phyloP scores from a whole-genome alignment of 2,329 filamentous ascomycete species.

The Apiospora koreana region DNA sequence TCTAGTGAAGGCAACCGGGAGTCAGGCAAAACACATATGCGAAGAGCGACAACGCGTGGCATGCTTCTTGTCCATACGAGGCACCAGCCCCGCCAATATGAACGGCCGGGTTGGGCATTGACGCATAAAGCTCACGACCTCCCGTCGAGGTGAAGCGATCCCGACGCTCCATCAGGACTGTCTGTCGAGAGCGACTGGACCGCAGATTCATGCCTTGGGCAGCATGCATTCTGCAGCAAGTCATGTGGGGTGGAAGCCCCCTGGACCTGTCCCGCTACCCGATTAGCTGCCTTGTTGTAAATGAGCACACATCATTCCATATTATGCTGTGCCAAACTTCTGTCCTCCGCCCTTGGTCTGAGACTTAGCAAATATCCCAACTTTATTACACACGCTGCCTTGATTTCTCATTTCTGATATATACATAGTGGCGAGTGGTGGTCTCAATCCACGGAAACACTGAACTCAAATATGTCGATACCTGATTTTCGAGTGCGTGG shows the following conservation, averaged over 20 bases:
- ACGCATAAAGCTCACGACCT: neutral
- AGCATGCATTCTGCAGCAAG: neutral
- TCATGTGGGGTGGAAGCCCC: neutral
- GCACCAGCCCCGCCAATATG: neutral
- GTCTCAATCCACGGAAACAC: neutral
- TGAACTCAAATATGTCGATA: neutral
- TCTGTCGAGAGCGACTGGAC: neutral
- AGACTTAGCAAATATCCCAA: neutral
- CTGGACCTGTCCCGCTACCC: neutral
- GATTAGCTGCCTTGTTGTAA: neutral
- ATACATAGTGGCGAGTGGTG: neutral
- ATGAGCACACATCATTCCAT: neutral
- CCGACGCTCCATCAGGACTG: neutral
- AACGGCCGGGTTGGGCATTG: neutral
- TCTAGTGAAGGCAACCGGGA: neutral
- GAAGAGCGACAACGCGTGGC: neutral
- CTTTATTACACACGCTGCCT: neutral
- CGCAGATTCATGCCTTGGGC: neutral
- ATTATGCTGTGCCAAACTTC: too few species aligned
- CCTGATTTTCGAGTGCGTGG: neutral
- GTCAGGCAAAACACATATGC: neutral
- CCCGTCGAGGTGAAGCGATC: neutral
- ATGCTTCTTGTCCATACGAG: neutral
- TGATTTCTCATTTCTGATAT: neutral
- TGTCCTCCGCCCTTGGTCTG: neutral